Conservation (phyloP, 768 basidiomycete species). For the Sarcodon aspratus region DNA sequence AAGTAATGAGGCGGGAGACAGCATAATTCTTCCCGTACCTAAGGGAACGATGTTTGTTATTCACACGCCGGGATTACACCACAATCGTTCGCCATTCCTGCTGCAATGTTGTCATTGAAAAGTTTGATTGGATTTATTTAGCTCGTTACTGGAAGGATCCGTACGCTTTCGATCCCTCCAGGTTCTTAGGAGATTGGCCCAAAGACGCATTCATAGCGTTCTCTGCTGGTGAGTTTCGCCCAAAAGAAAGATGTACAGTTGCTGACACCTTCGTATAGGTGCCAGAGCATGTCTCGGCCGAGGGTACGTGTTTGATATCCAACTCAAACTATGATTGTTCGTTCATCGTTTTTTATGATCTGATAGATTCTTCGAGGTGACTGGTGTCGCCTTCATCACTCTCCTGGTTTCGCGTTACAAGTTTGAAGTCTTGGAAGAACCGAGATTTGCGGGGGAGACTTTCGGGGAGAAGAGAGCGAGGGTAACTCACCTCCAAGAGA, state of each 20-base stretch:
- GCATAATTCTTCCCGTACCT: constrained; percentile 11
- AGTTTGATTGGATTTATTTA: constrained; percentile 3
- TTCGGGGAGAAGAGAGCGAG: too few species aligned
- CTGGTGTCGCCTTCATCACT: constrained; percentile 38
- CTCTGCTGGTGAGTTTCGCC: constrained; percentile 24
- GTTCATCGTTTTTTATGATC: constrained; percentile 6
- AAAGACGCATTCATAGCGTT: constrained; percentile 46
- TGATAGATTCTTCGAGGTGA: constrained; percentile 31
- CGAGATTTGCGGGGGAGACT: too few species aligned
- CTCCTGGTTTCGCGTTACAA: constrained; percentile 34
- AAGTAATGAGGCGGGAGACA: constrained; percentile 11
- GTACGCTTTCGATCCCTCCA: constrained; percentile 23
- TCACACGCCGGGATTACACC: constrained; percentile 13
- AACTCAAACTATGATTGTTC: background rate
- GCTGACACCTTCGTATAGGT: constrained; percentile 13
- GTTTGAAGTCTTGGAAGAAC: constrained; percentile 16
- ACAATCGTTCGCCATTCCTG: constrained; percentile 15
- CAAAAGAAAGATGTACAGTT: constrained; percentile 1
- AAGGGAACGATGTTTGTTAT: constrained; percentile 11
- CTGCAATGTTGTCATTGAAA: background rate
- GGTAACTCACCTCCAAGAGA: too few species aligned
- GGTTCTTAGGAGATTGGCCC: constrained; percentile 42
- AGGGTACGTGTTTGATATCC: constrained; percentile 16
- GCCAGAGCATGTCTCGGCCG: constrained; percentile 35
- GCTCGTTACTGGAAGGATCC: constrained; percentile 29